Conservation (phyloP, 805 yeast genomes). For the Ogataea haglerorum region DNA sequence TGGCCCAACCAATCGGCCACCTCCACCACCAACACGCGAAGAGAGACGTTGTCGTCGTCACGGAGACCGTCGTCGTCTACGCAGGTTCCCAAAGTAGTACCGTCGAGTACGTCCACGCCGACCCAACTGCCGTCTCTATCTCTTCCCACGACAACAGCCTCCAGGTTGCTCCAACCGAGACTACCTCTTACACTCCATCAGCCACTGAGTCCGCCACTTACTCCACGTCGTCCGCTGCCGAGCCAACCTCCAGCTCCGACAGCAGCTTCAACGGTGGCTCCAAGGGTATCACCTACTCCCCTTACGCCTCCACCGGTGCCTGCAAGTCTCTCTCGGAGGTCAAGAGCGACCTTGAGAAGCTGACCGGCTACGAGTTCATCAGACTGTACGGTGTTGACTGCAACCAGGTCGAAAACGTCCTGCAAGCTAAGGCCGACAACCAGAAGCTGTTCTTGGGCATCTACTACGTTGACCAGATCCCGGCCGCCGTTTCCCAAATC, state of each 20-base stretch:
- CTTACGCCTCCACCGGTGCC: conserved; percentile 63
- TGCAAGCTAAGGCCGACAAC: conserved; percentile 56
- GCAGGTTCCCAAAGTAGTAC: conserved; percentile 36
- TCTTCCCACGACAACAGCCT: conserved; percentile 25
- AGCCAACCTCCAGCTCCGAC: conserved; percentile 21
- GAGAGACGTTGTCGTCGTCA: conserved; percentile 48
- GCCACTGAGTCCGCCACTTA: conserved; percentile 33
- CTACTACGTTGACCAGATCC: conserved; percentile 54
- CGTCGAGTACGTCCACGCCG: conserved; percentile 32
- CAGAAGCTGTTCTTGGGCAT: conserved; percentile 80
- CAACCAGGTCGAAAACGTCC: conserved; percentile 69
- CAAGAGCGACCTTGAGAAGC: conserved; percentile 51
- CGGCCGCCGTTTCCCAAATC: conserved; percentile 52
- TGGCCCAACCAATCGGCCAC: conserved; percentile 60
- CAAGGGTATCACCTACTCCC: conserved; percentile 79
- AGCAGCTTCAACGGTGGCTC: conserved; percentile 41
- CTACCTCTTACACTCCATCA: conserved; percentile 31
- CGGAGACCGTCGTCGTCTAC: conserved; percentile 48
- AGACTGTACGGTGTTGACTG: conserved; percentile 89
- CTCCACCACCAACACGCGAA: conserved; percentile 60
- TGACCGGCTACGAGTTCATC: conserved; percentile 54
- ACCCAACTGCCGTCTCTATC: conserved; percentile 21
- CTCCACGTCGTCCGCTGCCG: conserved; percentile 25
- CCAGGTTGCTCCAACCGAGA: conserved; percentile 29
- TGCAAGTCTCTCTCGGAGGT: conserved; percentile 65